Conservation (phyloP, 495 filamentous ascomycete species). For the Barbatosphaeria neglecta region DNA sequence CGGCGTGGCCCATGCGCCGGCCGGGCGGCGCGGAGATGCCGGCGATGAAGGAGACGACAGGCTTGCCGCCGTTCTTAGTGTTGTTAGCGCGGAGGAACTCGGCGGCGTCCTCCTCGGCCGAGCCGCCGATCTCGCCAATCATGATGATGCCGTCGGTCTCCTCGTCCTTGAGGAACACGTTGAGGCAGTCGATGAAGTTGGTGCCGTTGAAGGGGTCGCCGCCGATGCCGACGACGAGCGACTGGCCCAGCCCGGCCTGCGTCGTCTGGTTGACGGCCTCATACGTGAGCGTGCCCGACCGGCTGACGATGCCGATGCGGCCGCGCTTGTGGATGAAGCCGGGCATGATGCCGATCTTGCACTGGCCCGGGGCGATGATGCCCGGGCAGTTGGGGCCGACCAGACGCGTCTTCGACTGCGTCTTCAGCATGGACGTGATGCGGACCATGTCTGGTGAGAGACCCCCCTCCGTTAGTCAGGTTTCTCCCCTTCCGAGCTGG, state of each 20-base stretch:
- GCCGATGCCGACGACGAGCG: slow-evolving; percentile 94
- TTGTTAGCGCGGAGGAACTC: slow-evolving; percentile 91
- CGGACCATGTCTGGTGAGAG: slow-evolving; percentile 89
- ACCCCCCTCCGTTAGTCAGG: slow-evolving; percentile 4
- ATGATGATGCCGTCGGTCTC: slow-evolving; percentile 99
- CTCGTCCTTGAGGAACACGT: slow-evolving; percentile 89
- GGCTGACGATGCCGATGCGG: slow-evolving; percentile 94
- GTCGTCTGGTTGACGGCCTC: slow-evolving; percentile 99
- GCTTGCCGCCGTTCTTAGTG: slow-evolving; percentile 70
- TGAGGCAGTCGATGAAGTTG: slow-evolving; percentile 98
- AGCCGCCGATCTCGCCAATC: slow-evolving; percentile 98
- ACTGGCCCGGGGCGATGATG: slow-evolving; percentile 95
- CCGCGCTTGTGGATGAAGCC: slow-evolving; percentile 99
- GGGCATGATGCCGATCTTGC: slow-evolving; percentile 99
- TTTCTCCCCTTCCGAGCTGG: no score
- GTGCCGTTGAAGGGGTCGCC: slow-evolving; percentile 98
- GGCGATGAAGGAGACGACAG: slow-evolving; percentile 94
- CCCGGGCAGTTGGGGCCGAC: slow-evolving; percentile 98
- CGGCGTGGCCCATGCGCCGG: slow-evolving; percentile 95
- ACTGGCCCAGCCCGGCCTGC: slow-evolving; percentile 90
- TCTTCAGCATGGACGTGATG: slow-evolving; percentile 95
- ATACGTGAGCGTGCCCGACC: slow-evolving; percentile 96
- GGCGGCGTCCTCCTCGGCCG: slow-evolving; percentile 89
- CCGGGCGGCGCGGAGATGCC: slow-evolving; percentile 95
- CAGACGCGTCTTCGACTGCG: slow-evolving; percentile 90